These are phyloP conservation scores for Sporothrix brasiliensis DNA, from an alignment of 2,329 filamentous ascomycete species.

Conservation along the genomic window DNA sequence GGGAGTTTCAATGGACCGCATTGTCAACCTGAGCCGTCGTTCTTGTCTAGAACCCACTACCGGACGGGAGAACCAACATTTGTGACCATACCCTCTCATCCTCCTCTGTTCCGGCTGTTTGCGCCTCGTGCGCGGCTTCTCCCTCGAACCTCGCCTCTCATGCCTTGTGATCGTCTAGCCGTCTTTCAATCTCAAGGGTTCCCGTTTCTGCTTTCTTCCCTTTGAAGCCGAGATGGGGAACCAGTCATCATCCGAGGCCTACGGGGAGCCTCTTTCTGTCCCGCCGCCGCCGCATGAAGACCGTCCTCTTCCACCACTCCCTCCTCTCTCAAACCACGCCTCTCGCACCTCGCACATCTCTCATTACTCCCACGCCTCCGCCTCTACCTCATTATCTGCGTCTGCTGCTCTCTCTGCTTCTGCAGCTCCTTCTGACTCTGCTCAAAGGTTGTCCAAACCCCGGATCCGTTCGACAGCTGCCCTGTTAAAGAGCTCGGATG, in stretches of 20 bases:
- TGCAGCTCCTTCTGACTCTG: constrained; percentile 19
- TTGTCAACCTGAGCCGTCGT: constrained; percentile 43
- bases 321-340: constrained; percentile 16
- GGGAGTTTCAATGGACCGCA: constrained; percentile 45
- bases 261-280: constrained; percentile 39
- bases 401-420: constrained; percentile 16
- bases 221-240: constrained; percentile 53
- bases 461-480: constrained; percentile 49
- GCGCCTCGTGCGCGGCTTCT: background rate
- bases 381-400: background rate
- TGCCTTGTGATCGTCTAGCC: constrained; percentile 34
- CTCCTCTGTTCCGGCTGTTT: background rate
- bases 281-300: constrained; percentile 4
- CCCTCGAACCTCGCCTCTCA: constrained; percentile 25
- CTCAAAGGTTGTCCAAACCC: constrained; percentile 57
- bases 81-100: background rate
- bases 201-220: constrained; percentile 31
- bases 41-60: constrained; percentile 25
- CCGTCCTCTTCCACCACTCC: constrained; percentile 36
- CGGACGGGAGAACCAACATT: constrained; percentile 21
- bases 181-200: constrained; percentile 21
- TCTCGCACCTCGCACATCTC: constrained; percentile 1
- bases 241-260: constrained; percentile 51
- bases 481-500: constrained; percentile 45
- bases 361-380: constrained; percentile 17